These are phyloP conservation scores for Fraxinus ornus DNA, from an alignment of 305 asterid species.

Conservation along the genomic window DNA sequence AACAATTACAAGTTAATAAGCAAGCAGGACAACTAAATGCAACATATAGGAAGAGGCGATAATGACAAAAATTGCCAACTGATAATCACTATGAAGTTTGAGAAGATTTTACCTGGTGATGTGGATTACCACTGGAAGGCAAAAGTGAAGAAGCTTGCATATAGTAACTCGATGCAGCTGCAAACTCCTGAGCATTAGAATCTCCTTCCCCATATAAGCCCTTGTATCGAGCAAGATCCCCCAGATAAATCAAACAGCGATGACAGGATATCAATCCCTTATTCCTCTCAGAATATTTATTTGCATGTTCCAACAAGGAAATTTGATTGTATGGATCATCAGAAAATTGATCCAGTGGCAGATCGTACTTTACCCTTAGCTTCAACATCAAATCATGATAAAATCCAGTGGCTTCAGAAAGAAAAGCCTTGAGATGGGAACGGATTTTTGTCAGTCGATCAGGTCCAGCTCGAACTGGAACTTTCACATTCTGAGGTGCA, in stretches of 20 bases:
- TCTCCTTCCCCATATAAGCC: neutral
- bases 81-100: neutral
- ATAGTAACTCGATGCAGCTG: neutral
- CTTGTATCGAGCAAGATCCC: neutral
- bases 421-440: neutral
- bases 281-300: neutral
- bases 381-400: neutral
- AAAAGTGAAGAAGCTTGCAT: neutral
- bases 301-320: neutral
- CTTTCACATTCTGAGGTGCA: neutral
- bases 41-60: neutral
- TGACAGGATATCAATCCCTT: neutral
- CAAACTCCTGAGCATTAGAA: neutral
- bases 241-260: neutral
- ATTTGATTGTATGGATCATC: neutral
- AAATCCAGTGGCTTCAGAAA: neutral
- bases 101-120: neutral
- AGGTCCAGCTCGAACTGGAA: neutral
- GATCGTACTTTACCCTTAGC: neutral
- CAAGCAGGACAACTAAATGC: neutral
- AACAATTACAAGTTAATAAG: neutral
- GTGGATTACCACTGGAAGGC: neutral
- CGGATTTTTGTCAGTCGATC: neutral
- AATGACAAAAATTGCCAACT: neutral
- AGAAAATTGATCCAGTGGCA: neutral